A percentile compares a stretch with the other conserved stretches of the same genome.
Evolutionary conservation across 768 basidiomycete species (phyloP).

Genomic region (Boletus rufocinnamomeus): DNA sequence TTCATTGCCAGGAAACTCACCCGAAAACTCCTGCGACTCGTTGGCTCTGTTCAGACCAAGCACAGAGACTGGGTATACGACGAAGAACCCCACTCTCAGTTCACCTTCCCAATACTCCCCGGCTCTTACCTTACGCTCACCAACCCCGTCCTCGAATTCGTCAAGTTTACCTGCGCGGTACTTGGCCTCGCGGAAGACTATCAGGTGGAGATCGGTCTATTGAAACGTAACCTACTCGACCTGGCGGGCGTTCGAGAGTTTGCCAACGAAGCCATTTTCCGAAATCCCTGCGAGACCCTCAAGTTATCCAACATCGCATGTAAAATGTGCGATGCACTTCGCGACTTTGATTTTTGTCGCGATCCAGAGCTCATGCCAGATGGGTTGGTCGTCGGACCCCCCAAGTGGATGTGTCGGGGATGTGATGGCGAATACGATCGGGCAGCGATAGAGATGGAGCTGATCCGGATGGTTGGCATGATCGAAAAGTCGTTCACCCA

Average conservation of each 20-base stretch:
- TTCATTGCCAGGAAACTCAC: constrained; percentile 84
- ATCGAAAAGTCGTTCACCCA: constrained; percentile 78
- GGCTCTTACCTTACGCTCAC: constrained; percentile 79
- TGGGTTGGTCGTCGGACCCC: constrained; percentile 46
- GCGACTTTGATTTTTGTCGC: constrained; percentile 95
- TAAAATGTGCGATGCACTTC: constrained; percentile 77
- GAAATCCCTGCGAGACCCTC: constrained; percentile 89
- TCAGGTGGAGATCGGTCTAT: constrained; percentile 80
- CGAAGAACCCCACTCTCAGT: constrained; percentile 52
- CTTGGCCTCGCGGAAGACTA: constrained; percentile 80
- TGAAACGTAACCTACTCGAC: constrained; percentile 89
- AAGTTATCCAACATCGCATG: constrained; percentile 88
- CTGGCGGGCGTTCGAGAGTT: constrained; percentile 87
- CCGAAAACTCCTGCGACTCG: constrained; percentile 69
- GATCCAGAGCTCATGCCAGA: constrained; percentile 80
- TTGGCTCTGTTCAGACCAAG: constrained; percentile 62
- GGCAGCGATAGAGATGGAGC: constrained; percentile 79
- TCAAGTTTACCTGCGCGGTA: constrained; percentile 84
- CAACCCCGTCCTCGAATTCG: constrained; percentile 84
- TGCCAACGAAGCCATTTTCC: constrained; percentile 79
- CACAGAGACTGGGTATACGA: constrained; percentile 61
- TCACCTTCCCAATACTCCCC: constrained; percentile 83
- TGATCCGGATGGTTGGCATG: constrained; percentile 73
- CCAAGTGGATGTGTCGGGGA: constrained; percentile 66
- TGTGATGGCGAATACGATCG: constrained; percentile 90